phyloP scores from a whole-genome alignment of 495 filamentous ascomycete genomes.

The Xylaria curta region DNA sequence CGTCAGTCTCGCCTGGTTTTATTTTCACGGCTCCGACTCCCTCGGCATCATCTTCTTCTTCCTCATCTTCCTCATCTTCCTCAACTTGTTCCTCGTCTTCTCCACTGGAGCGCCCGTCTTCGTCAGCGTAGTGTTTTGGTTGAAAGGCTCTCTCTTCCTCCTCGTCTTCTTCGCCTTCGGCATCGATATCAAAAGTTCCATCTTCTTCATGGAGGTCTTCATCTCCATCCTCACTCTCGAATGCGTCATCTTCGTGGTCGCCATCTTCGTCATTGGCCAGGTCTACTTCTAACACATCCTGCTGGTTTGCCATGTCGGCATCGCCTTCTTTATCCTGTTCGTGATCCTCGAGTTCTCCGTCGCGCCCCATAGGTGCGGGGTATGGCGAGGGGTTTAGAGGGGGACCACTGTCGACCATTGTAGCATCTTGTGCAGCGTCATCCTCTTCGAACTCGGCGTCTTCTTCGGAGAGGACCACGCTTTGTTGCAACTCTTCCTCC shows the following conservation, averaged over 20 bases:
- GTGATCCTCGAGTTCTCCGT: constrained; percentile 54
- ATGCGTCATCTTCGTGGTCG: constrained; percentile 45
- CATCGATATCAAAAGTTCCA: constrained; percentile 41
- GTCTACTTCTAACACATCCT: constrained; percentile 34
- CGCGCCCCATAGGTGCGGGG: constrained; percentile 5
- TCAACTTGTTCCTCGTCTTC: constrained; percentile 49
- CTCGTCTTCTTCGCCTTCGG: constrained; percentile 51
- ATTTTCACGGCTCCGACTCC: constrained; percentile 80
- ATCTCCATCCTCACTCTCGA: constrained; percentile 46
- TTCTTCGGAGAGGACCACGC: constrained; percentile 52
- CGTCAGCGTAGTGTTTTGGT: not conserved
- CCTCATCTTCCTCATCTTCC: constrained; percentile 40
- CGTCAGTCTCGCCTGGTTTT: constrained; percentile 59
- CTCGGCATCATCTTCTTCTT: constrained; percentile 59
- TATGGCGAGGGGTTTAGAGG: not conserved
- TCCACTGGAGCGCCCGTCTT: constrained; percentile 36
- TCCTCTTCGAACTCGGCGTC: constrained; percentile 46
- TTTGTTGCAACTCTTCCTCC: constrained; percentile 59
- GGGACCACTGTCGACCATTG: not conserved
- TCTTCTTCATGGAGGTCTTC: constrained; percentile 53
- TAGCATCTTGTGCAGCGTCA: constrained; percentile 1
- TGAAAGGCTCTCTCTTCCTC: constrained; percentile 43
- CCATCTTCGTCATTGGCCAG: constrained; percentile 1
- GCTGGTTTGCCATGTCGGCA: constrained; percentile 40
- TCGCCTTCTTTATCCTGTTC: constrained; percentile 57